These are phyloP conservation scores for Trametes sanguinea DNA, from an alignment of 768 basidiomycete genomes.

Conservation along the genomic window DNA sequence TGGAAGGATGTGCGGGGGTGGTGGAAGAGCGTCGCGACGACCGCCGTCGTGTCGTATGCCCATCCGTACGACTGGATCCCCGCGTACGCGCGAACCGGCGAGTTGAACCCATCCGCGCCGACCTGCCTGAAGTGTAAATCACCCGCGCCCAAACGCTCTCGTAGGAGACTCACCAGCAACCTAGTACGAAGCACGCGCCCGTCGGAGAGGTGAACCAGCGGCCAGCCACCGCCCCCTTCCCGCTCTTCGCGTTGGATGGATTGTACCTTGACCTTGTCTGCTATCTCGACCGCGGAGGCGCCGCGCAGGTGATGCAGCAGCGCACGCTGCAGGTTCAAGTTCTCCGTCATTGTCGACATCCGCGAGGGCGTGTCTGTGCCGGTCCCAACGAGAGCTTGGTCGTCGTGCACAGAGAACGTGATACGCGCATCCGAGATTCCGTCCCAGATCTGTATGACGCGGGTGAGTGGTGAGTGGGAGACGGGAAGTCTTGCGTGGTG, in stretches of 20 bases:
- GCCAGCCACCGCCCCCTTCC: slow-evolving; percentile 73
- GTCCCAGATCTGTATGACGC: slow-evolving; percentile 76
- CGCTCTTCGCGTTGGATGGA: slow-evolving; percentile 58
- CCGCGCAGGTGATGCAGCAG: slow-evolving; percentile 65
- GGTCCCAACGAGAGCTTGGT: slow-evolving; percentile 45
- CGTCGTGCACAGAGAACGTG: slow-evolving; percentile 48
- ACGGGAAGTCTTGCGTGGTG: not conserved
- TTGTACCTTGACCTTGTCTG: slow-evolving; percentile 75
- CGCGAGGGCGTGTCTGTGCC: slow-evolving; percentile 31
- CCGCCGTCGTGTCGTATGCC: slow-evolving; percentile 85
- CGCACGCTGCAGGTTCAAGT: slow-evolving; percentile 87
- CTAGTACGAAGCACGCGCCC: slow-evolving; percentile 66
- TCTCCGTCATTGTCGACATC: slow-evolving; percentile 91
- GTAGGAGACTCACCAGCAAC: slow-evolving; percentile 57
- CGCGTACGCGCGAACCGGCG: slow-evolving; percentile 87
- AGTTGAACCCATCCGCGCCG: slow-evolving; percentile 95
- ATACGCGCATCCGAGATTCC: slow-evolving; percentile 82
- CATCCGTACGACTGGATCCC: slow-evolving; percentile 88
- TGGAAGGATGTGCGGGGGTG: slow-evolving; percentile 62
- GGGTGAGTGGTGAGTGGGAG: not conserved
- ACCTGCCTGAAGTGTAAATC: slow-evolving; percentile 52
- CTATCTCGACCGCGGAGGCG: slow-evolving; percentile 55
- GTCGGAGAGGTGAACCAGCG: slow-evolving; percentile 71
- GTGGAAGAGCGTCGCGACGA: slow-evolving; percentile 88
- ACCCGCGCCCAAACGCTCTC: not conserved